Evolutionary conservation across 495 filamentous ascomycete species (phyloP), one percentile per base, ranked within the genome.

Genomic region (Hypoxylon cercidicola): DNA sequence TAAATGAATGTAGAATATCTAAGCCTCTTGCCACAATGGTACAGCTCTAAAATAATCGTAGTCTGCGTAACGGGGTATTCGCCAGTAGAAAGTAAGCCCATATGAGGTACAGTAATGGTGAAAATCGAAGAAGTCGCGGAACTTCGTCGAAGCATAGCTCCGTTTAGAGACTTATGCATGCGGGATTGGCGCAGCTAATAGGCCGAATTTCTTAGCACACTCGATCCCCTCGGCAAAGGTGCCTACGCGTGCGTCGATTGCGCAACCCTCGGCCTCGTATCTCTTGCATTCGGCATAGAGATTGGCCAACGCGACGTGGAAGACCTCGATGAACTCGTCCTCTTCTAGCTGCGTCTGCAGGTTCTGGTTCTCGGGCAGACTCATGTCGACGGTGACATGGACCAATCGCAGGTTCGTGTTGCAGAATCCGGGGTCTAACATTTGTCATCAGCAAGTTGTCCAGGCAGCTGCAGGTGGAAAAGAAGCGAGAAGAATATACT

Each of bases 241-340:
- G 0, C 90, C 93, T 12, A 96, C 88, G 23, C 93, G 82, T 3
- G 93, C 91, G 79, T 97, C 93, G 68, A 96, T 91, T 3, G 90
- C 93, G 72, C 87, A 93, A 0, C 93, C 93, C 57, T 92, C 79
- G 12, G 77, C 77, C 68, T 96, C 91, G 23, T 93, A 77, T 48
- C 74, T 82, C 77, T 85, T 85, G 69, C 88, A 87, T 72, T 89
- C 89, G 1, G 76, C 81, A 76, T 86, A 93, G 15, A 97, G 73
- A 25, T 82, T 77, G 50, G 74, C 81, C 35, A 97, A 73, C 15
- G 87, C 88, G 0, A 92, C 79, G 11, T 84, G 86, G 68, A 96
- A 97, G 23, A 88, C 88, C 74, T 96, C 92, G 62, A 97, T 97
- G 73, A 95, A 95, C 71, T 96, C 93, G 69, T 90, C 90, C 40